A percentile compares a stretch with the other conserved stretches of the same genome.
phyloP scores from a whole-genome alignment of 179 eudicot genomes.

The Beta corolliflora region DNA sequence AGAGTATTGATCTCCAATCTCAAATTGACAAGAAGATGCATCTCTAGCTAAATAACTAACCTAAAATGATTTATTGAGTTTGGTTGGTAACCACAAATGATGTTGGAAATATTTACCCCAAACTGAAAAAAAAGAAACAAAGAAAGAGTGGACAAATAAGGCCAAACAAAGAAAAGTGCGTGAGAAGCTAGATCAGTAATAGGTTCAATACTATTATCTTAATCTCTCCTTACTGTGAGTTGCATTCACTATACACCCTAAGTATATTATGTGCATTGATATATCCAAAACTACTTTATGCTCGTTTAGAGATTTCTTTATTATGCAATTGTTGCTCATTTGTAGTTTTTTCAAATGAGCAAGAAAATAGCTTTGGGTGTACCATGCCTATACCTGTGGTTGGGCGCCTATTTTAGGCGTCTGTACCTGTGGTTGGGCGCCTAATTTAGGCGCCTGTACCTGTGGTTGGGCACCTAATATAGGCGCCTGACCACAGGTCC shows the following conservation, averaged over 20 bases:
- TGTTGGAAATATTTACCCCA: neutral
- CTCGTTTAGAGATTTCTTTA: neutral
- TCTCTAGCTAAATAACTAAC: neutral
- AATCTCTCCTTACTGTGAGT: neutral
- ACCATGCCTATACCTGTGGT: too few species aligned
- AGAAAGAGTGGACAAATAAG: neutral
- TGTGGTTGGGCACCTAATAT: too few species aligned
- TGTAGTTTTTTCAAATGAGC: too few species aligned
- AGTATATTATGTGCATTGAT: too few species aligned
- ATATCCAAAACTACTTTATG: too few species aligned
- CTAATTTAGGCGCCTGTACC: too few species aligned
- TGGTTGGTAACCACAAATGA: neutral
- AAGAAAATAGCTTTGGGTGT: too few species aligned
- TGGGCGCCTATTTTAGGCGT: too few species aligned
- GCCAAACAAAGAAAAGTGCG: constrained; percentile 1
- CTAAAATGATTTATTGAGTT: neutral
- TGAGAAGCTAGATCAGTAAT: neutral
- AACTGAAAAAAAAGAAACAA: neutral
- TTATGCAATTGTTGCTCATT: too few species aligned
- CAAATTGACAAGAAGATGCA: neutral
- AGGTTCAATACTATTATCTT: neutral
- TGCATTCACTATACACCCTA: too few species aligned
- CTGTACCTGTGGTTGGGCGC: too few species aligned
- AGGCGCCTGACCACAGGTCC: too few species aligned
- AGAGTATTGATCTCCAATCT: neutral